These are phyloP conservation scores for Bretschneidera sinensis DNA, from an alignment of 345 rosid genomes.

Conservation along the genomic window DNA sequence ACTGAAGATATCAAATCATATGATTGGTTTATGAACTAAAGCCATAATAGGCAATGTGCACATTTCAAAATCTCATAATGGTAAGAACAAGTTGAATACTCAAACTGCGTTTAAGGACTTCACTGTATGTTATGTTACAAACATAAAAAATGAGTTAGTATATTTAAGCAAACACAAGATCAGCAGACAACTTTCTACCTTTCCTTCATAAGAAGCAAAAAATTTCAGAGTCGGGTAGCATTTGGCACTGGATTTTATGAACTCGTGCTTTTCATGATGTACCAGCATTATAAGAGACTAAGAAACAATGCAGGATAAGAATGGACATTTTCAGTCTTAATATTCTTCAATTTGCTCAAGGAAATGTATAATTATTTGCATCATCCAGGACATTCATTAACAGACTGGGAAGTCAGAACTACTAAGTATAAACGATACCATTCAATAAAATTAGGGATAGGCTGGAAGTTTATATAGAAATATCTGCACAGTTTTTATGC, in stretches of 20 bases:
- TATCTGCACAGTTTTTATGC: too few relatives aligned
- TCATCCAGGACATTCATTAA: not conserved
- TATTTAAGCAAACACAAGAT: too few relatives aligned
- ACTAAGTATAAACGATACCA: not conserved
- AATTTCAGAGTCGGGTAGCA: not conserved
- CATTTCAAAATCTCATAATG: too few relatives aligned
- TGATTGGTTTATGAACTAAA: too few relatives aligned
- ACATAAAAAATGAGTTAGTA: too few relatives aligned
- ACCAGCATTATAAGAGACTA: not conserved
- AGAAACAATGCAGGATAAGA: not conserved
- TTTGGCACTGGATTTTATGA: too few relatives aligned
- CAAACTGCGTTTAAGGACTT: too few relatives aligned
- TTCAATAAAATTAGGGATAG: not conserved
- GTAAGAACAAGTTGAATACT: too few relatives aligned
- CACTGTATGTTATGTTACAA: too few relatives aligned
- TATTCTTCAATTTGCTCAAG: not conserved
- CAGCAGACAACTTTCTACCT: not conserved
- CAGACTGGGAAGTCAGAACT: not conserved
- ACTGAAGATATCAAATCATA: too few relatives aligned
- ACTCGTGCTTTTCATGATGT: too few relatives aligned
- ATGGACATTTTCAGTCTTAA: not conserved
- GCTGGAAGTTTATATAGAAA: not conserved
- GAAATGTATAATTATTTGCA: not conserved
- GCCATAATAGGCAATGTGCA: too few relatives aligned
- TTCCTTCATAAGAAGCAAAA: not conserved